Base-by-base conservation (phyloP, 2,329 filamentous ascomycete species). In the Elsinoe ampelina region DNA sequence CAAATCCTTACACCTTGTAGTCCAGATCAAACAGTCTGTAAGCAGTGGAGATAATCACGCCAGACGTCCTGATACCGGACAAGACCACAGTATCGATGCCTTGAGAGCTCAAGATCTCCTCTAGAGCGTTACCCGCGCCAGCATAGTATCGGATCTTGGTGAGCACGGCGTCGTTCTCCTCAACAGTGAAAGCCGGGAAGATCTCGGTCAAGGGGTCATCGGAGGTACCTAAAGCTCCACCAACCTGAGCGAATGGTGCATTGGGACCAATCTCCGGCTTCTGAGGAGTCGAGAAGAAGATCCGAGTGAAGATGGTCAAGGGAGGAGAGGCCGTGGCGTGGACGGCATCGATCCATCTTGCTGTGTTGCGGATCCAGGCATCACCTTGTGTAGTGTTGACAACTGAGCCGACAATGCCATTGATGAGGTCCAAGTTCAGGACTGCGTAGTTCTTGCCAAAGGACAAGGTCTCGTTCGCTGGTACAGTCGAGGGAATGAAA, bases 21-120 rank as follows among this genome's bases (percentile, higher is more conserved):
- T 75, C 71, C 35, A 74, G 58, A 61, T 76, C 72, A 50, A 75
- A 75, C 12, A 76, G 58, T 13, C 67, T 67, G 58, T 76, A 75
- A 2, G 70, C 65, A 8, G 73, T 75, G 42, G 65, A 69, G 65
- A 76, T 65, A 5, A 76, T 67, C 1, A 75, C 73, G 0, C 72
- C 74, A 1, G 70, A 71, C 13, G 74, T 71, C 32, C 67, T 66
- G 20, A 76, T 57, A 0, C 73, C 74, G 10, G 69, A 74, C 66
- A 67, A 34, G 42, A 76, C 60, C 10, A 75, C 71, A 1, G 72
- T 75, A 48, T 74, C 66, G 39, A 76, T 74, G 30, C 64, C 56
- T 58, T 70, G 67, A 11, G 69, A 66, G 22, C 64, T 64, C 57
- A 76, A 58, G 39, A 76, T 73, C 51, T 72, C 65, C 61, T 74